phyloP scores from a whole-genome alignment of 768 basidiomycete species.

The Leccinum uliginosum region DNA sequence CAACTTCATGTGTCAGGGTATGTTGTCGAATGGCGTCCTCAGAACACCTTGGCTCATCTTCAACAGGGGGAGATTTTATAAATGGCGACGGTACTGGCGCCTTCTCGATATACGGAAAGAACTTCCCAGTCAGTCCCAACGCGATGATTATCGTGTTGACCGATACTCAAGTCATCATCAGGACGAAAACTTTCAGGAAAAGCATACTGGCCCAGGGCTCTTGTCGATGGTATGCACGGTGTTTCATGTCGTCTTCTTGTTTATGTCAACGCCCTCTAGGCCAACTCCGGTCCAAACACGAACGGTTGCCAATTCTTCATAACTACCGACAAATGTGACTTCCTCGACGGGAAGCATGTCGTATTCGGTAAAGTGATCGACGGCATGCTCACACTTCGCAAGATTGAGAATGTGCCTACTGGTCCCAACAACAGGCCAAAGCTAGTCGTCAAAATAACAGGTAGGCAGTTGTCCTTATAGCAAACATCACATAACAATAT shows the following conservation, averaged over 20 bases:
- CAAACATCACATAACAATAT: background rate
- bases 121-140: constrained; percentile 66
- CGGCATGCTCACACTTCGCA: constrained; percentile 91
- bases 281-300: constrained; percentile 91
- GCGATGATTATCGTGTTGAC: background rate
- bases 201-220: constrained; percentile 81
- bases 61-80: constrained; percentile 84
- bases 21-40: background rate
- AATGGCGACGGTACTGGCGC: constrained; percentile 94
- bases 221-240: constrained; percentile 82
- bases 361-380: constrained; percentile 90
- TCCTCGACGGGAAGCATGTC: constrained; percentile 92
- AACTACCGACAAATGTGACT: constrained; percentile 91
- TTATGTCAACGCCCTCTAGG: constrained; percentile 42
- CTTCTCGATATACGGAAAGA: constrained; percentile 96
- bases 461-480: constrained; percentile 37
- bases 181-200: constrained; percentile 95
- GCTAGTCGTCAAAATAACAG: constrained; percentile 80
- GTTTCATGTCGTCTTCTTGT: background rate
- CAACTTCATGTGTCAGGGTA: constrained; percentile 96
- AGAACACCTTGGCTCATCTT: background rate
- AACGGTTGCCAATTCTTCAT: constrained; percentile 99
- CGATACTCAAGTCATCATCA: constrained; percentile 26
- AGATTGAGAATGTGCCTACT: constrained; percentile 94
- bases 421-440: constrained; percentile 89